phyloP scores from a whole-genome alignment of 1,139 yeast genomes.

The Taiozyma sp. region DNA sequence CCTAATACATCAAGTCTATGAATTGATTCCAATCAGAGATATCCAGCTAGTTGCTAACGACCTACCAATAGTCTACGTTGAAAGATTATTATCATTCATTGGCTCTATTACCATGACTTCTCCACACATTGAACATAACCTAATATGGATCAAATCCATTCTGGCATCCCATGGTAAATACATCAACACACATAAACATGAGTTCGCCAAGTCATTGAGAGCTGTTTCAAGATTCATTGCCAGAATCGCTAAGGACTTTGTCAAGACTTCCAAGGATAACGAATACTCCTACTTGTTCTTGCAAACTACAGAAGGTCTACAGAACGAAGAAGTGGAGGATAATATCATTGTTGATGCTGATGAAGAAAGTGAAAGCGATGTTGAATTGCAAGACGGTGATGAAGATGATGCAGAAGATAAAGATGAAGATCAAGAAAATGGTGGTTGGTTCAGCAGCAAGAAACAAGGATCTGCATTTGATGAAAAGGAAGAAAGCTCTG shows the following conservation, averaged over 20 bases:
- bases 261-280: constrained; percentile 49
- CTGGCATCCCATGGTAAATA: constrained; percentile 74
- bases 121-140: constrained; percentile 79
- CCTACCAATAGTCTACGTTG: constrained; percentile 74
- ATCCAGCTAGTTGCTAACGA: constrained; percentile 60
- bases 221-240: constrained; percentile 72
- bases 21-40: constrained; percentile 70
- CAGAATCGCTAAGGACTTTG: constrained; percentile 71
- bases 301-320: constrained; percentile 30
- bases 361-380: constrained; percentile 23
- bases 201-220: constrained; percentile 64
- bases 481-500: constrained; percentile 11
- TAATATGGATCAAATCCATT: constrained; percentile 73
- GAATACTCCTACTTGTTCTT: constrained; percentile 46
- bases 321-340: constrained; percentile 21
- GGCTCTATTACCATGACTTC: constrained; percentile 71
- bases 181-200: constrained; percentile 58
- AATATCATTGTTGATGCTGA: constrained; percentile 25
- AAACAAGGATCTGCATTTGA: constrained; percentile 12
- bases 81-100: constrained; percentile 63
- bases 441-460: constrained; percentile 25
- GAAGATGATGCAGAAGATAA: constrained; percentile 23
- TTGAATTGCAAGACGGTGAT: constrained; percentile 20
- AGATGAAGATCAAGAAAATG: constrained; percentile 21
- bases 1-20: constrained; percentile 70